Conservation (phyloP, 495 filamentous ascomycete species). For the Pyrenula aspistea region DNA sequence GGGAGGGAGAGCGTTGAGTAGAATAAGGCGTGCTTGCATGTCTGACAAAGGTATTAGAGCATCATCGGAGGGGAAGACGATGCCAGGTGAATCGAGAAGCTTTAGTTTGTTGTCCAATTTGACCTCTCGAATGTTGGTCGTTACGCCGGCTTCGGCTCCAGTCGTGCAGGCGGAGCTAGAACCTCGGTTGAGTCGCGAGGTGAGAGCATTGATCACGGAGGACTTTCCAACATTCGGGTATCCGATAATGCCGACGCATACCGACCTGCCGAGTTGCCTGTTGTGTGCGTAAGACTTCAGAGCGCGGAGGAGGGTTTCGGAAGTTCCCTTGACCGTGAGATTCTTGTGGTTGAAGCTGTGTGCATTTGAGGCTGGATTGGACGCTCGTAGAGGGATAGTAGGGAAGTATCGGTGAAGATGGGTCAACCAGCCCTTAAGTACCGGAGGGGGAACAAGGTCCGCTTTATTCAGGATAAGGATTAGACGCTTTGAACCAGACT, state of each 20-base stretch:
- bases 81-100: conserved; percentile 88
- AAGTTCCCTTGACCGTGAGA: conserved; percentile 75
- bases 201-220: conserved; percentile 90
- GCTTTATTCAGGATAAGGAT: conserved; percentile 97
- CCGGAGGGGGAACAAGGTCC: conserved; percentile 72
- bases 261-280: conserved; percentile 75
- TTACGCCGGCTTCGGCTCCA: conserved; percentile 88
- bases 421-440: conserved; percentile 72
- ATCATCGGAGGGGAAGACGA: conserved; percentile 80
- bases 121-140: conserved; percentile 74
- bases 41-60: background rate
- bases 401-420: conserved; percentile 87
- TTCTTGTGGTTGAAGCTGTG: conserved; percentile 88
- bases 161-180: conserved; percentile 64
- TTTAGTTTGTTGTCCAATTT: conserved; percentile 94
- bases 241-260: conserved; percentile 87
- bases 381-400: conserved; percentile 81
- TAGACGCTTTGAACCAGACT: conserved; percentile 70
- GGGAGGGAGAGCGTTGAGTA: conserved; percentile 84
- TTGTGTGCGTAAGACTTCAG: conserved; percentile 82
- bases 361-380: conserved; percentile 70
- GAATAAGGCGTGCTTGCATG: conserved; percentile 63
- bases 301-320: conserved; percentile 74
- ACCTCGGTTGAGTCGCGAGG: conserved; percentile 61
- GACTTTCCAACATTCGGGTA: conserved; percentile 98